Evolutionary conservation across 73 alveolate genomes (phyloP).

Genomic region (Loxodes magnus): DNA sequence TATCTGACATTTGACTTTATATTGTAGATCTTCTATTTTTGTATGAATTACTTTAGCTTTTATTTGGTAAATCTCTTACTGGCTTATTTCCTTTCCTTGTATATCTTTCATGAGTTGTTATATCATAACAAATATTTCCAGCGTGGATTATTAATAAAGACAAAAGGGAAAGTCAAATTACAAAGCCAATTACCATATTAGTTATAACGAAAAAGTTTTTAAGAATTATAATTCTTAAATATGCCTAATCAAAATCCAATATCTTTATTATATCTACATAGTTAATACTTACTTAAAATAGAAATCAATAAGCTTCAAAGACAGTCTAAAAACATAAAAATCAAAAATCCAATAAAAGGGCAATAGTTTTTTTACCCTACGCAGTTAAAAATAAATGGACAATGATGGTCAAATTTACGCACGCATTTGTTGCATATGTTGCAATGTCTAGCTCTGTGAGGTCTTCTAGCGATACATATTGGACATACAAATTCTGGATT

Average conservation of each 20-base stretch:
- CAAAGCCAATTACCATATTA: conserved; percentile 1
- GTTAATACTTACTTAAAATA: neutral
- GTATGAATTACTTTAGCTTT: no score
- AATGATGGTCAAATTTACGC: conserved; percentile 69
- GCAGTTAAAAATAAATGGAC: conserved; percentile 67
- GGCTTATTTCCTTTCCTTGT: no score
- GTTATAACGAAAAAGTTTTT: neutral
- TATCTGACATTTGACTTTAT: no score
- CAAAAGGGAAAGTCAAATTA: neutral
- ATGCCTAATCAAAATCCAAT: neutral
- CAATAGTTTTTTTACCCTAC: conserved; percentile 41
- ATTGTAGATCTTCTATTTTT: no score
- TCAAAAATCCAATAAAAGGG: conserved; percentile 7
- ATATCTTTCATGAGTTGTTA: conserved; percentile 8
- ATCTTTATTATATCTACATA: neutral
- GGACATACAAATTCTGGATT: conserved; percentile 34
- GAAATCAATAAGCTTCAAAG: neutral
- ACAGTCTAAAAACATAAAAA: neutral
- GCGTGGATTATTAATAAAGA: conserved; percentile 6
- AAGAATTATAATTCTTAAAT: neutral
- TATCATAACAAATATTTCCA: neutral
- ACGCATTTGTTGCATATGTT: conserved; percentile 55
- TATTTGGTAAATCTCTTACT: no score
- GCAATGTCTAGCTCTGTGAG: conserved; percentile 54
- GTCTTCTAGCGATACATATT: conserved; percentile 38